Evolutionary conservation across 306 rosid genomes (phyloP), one percentile per base, ranked within the genome.

Genomic region (Fagus sylvatica): DNA sequence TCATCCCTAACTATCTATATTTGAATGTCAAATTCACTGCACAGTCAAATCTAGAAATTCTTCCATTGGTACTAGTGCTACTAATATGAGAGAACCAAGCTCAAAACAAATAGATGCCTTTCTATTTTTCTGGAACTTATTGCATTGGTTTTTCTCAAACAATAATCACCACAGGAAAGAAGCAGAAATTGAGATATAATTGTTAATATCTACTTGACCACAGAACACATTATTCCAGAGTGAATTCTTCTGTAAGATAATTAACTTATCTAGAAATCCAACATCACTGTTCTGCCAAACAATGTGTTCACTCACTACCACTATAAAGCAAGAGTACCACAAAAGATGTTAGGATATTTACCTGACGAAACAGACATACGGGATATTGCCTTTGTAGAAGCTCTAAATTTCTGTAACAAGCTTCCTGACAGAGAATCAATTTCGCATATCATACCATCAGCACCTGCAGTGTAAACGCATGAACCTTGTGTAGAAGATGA

Each of bases 351-450:
- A 60, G 62, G 72, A 61, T 53, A 70, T 82, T 71, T 65, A 92
- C 98, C 97, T 36, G 96, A 79, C 1, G 98, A 95, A 84, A 95
- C 89, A 74, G 89, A 82, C 80, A 92, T 85, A 46, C 90, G 88
- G 43, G 98, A 88, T 39, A 95, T 81, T 62, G 93, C 93, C 88
- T 92, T 92, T 13, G 97, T 69, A 53, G 96, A 95, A 79, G 94
- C 96, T 84, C 89, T 88, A 83, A 95, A 89, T 84, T 87, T 95
- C 82, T 84, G 87, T 88, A 80, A 73, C 81, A 94, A 60, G 75
- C 88, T 92, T 85, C 98, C 98, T 7, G 97, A 78, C 80, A 75
- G 37, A 11, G 87, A 83, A 78, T 95, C 93, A 75, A 91, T 88
- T 80, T 61, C 73, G 34, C 96, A 93, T 69, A 91, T 61, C 92